Conservation (phyloP, 768 basidiomycete genomes). For the Termitomyces sp. region DNA sequence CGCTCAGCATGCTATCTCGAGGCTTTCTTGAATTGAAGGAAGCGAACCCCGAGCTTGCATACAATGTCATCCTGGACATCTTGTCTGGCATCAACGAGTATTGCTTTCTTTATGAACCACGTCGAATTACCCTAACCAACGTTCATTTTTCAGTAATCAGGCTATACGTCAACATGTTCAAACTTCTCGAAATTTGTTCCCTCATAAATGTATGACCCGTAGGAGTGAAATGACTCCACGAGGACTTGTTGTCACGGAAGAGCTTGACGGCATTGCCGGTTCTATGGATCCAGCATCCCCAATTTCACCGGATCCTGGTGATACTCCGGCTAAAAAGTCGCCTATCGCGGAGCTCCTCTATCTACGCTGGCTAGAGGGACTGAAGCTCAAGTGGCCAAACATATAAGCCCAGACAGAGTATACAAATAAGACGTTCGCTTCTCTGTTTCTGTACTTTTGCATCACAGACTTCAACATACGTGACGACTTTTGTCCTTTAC, state of each 20-base stretch:
- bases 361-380: slow-evolving; percentile 92
- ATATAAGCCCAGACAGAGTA: slow-evolving; percentile 25
- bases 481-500: neutral
- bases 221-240: slow-evolving; percentile 82
- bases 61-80: slow-evolving; percentile 84
- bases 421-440: too few species aligned
- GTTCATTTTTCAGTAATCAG: slow-evolving; percentile 46
- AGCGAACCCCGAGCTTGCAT: slow-evolving; percentile 79
- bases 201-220: slow-evolving; percentile 71
- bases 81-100: slow-evolving; percentile 89
- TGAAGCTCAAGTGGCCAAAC: slow-evolving; percentile 87
- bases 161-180: slow-evolving; percentile 80
- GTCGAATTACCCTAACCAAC: slow-evolving; percentile 5
- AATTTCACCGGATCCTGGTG: slow-evolving; percentile 25
- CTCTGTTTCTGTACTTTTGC: neutral
- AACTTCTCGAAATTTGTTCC: slow-evolving; percentile 74
- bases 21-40: slow-evolving; percentile 86
- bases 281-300: slow-evolving; percentile 26
- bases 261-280: slow-evolving; percentile 63
- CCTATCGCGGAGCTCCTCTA: slow-evolving; percentile 96
- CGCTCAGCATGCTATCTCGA: slow-evolving; percentile 81
- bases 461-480: neutral
- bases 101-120: slow-evolving; percentile 22
- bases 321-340: slow-evolving; percentile 56
- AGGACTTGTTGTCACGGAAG: slow-evolving; percentile 79